A percentile compares a stretch with the other conserved stretches of the same genome.
Conservation (phyloP, 306 rosid genomes). For the Lupinus albus region DNA sequence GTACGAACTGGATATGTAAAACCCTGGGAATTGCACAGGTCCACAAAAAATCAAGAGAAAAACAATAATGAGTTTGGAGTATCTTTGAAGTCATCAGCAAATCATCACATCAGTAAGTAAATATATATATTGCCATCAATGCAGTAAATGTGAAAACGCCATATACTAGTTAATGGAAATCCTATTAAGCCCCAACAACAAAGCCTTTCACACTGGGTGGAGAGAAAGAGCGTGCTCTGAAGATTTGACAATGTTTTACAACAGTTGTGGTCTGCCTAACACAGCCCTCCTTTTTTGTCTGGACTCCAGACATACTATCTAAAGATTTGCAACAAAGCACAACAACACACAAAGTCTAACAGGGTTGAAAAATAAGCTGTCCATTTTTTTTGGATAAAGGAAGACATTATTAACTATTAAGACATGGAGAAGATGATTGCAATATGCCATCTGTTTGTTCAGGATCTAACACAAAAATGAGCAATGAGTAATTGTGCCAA, state of each 20-base stretch:
- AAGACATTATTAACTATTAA: not conserved
- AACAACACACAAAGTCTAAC: not conserved
- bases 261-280: too few relatives aligned
- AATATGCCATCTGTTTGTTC: slow-evolving; percentile 6
- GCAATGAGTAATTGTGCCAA: slow-evolving; percentile 22
- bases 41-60: slow-evolving; percentile 26
- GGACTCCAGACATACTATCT: too few relatives aligned
- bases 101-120: not conserved
- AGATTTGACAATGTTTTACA: too few relatives aligned
- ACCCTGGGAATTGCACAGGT: slow-evolving; percentile 57
- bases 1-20: slow-evolving; percentile 88
- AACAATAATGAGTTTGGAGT: slow-evolving; percentile 31
- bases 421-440: not conserved
- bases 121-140: slow-evolving; percentile 16
- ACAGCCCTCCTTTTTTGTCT: too few relatives aligned
- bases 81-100: slow-evolving; percentile 7
- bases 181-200: not conserved
- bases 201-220: too few relatives aligned
- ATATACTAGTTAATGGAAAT: not conserved
- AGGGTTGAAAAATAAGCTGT: not conserved
- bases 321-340: not conserved
- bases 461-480: slow-evolving; percentile 10
- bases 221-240: too few relatives aligned
- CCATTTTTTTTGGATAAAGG: not conserved
- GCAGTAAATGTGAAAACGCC: slow-evolving; percentile 17